Evolutionary conservation across 2,329 filamentous ascomycete genomes (phyloP).

Genomic region (Colletotrichum spinosum): DNA sequence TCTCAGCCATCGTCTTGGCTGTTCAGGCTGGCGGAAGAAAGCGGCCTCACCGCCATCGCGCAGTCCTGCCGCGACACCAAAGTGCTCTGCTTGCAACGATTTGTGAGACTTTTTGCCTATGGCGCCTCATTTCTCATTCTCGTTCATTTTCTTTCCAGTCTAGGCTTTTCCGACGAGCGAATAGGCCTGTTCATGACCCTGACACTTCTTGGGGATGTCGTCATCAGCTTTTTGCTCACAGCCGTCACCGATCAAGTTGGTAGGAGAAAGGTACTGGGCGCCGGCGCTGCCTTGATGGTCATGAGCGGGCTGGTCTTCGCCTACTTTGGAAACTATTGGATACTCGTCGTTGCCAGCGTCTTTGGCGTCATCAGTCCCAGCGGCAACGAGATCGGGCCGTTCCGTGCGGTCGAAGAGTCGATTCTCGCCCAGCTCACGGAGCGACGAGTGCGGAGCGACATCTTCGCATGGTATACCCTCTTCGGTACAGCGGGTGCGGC

Average conservation of each 20-base stretch:
- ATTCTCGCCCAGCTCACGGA: conserved; percentile 67
- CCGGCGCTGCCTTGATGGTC: conserved; percentile 67
- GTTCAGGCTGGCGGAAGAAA: conserved; percentile 46
- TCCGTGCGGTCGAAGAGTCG: conserved; percentile 71
- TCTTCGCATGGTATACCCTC: conserved; percentile 73
- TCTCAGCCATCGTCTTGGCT: conserved; percentile 17
- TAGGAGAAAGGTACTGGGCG: conserved; percentile 62
- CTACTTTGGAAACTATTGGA: conserved; percentile 64
- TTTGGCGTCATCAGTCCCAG: conserved; percentile 71
- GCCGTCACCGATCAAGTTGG: conserved; percentile 69
- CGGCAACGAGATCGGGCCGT: conserved; percentile 73
- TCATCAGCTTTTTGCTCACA: conserved; percentile 69
- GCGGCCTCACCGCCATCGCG: conserved; percentile 58
- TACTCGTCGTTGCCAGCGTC: conserved; percentile 67
- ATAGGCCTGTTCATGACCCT: conserved; percentile 75
- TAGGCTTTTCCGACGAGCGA: conserved; percentile 61
- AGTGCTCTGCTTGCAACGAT: conserved; percentile 68
- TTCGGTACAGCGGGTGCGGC: conserved; percentile 70
- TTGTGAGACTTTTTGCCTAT: conserved; percentile 73
- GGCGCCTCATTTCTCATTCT: conserved; percentile 69
- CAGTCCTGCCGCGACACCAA: conserved; percentile 62
- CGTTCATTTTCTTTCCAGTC: conserved; percentile 64
- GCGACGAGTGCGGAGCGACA: conserved; percentile 59
- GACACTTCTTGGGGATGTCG: conserved; percentile 69
- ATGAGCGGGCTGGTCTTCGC: conserved; percentile 68